Base-by-base conservation (phyloP, 441 rosid genomes). In the Kokia cookei region DNA sequence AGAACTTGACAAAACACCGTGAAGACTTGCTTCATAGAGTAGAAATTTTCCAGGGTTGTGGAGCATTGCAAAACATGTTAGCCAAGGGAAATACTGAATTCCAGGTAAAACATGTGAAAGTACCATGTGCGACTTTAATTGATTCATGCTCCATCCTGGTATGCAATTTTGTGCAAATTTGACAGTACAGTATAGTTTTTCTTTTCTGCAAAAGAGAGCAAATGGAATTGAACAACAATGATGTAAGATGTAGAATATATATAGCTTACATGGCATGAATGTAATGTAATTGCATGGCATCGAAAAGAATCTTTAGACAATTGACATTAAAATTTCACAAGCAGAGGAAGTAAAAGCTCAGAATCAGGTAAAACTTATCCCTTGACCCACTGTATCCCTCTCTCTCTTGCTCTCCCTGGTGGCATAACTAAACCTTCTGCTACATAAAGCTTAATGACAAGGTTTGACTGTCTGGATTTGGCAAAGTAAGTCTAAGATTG, bases 111-210 rank as follows among this genome's bases (percentile, higher is more conserved):
- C 29, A 67, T 8, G 32, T 43, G 58, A 24, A 27, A 72, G 42
- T 82, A 82, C 85, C 87, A 62, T 69, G 73, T 32, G 70, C 61
- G 67, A 65, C 74, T 62, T 75, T 73, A 35, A 55, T 54, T 2
- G 75, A 63, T 72, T 79, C 50, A 61, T 43, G n/a, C 68, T 82
- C 85, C 87, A 78, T 82, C 37, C n/a, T 35, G 65, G 66, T 48
- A 58, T 50, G 22, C 65, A 55, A 35, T 53, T 65, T 69, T 17
- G 15, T 17, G 64, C 61, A 42, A 63, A 58, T 2, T 7, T 37
- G 42, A 55, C 66, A n/a, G 40, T 51, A 10, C 47, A 17, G 37
- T 5, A 29, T 32, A 3, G 24, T 55, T 29, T 43, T n/a, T n/a
- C 26, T 50, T 71, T 54, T 37, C 63, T 72, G 58, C 75, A 72